Base-by-base conservation (phyloP, 2,329 filamentous ascomycete species). In the Paraphoma sp. region DNA sequence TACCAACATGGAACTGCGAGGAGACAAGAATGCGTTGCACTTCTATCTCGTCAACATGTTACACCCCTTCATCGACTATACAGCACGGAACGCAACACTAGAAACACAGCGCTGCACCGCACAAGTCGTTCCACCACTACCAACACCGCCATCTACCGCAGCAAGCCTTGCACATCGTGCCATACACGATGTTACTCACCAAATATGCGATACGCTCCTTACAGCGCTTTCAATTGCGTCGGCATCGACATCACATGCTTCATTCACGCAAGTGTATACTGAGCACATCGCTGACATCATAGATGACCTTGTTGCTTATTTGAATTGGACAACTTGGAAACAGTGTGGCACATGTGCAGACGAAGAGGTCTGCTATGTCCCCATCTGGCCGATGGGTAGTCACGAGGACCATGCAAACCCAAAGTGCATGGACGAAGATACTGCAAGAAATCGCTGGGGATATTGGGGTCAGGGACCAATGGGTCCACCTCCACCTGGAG, bases 301-400 rank as follows among this genome's bases (percentile, higher is more conserved):
- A 14, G 63, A 73, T 6, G 60, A 71, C 0, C 67, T 89, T 14
- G 80, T 83, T 17, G 58, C 72, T 1, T 82, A 82, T 54, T 76
- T 90, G 2, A 78, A 79, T 6, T 90, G 87, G 87, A 81, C 84
- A 3, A 80, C 74, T 0, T 89, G 86, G 86, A 87, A 85, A 63
- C 78, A 82, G 48, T 86, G 85, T 49, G 75, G 78, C 6, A 78
- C 79, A 0, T 89, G 87, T 65, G 71, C 64, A 0, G 76, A 79
- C 7, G 79, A 84, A 44, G 82, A 89, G 70, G 71, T 87, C 2
- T 86, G 86, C 58, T 81, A 85, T 45, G 77, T 88, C n/a, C 86
- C 86, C 1, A 87, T 89, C 66, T 89, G 86, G 86, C 87, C 87
- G 0, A 77, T 82, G 68, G 87, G 87, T 0, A 78, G 74, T 0